Percentiles rank a stretch among this genome's conserved stretches.
Evolutionary conservation across 2,329 filamentous ascomycete species (phyloP).

Genomic region (Fusarium bulbicola): DNA sequence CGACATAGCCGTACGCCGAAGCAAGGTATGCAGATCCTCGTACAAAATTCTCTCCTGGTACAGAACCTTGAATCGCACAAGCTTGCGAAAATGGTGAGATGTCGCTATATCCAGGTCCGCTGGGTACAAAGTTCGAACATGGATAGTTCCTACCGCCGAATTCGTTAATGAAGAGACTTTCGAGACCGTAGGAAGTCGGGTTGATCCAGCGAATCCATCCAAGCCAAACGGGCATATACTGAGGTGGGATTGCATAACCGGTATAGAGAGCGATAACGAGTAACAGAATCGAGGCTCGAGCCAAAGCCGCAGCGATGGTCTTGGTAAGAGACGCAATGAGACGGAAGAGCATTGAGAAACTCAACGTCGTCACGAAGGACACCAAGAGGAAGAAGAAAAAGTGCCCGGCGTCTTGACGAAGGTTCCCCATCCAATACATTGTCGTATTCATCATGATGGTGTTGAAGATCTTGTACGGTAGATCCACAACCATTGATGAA

Average conservation of each 20-base stretch:
- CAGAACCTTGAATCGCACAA: constrained; percentile 16
- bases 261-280: constrained; percentile 57
- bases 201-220: constrained; percentile 74
- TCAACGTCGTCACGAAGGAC: constrained; percentile 64
- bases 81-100: constrained; percentile 9
- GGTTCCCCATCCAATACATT: constrained; percentile 73
- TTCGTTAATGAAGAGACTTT: constrained; percentile 71
- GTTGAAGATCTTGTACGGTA: constrained; percentile 41
- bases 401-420: constrained; percentile 64
- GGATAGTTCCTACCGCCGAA: constrained; percentile 58
- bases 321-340: constrained; percentile 42
- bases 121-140: constrained; percentile 54
- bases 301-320: constrained; percentile 39
- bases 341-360: constrained; percentile 71
- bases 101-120: constrained; percentile 29
- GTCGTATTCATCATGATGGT: constrained; percentile 52
- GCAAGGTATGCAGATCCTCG: constrained; percentile 22
- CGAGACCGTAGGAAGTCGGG: constrained; percentile 70
- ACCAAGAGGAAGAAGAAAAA: constrained; percentile 60
- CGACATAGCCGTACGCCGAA: constrained; percentile 22
- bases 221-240: constrained; percentile 59
- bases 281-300: constrained; percentile 38
- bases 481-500: constrained; percentile 33
- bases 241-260: constrained; percentile 55
- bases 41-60: constrained; percentile 27